Conservation (phyloP, 768 basidiomycete species). For the Chalciporus chontae region DNA sequence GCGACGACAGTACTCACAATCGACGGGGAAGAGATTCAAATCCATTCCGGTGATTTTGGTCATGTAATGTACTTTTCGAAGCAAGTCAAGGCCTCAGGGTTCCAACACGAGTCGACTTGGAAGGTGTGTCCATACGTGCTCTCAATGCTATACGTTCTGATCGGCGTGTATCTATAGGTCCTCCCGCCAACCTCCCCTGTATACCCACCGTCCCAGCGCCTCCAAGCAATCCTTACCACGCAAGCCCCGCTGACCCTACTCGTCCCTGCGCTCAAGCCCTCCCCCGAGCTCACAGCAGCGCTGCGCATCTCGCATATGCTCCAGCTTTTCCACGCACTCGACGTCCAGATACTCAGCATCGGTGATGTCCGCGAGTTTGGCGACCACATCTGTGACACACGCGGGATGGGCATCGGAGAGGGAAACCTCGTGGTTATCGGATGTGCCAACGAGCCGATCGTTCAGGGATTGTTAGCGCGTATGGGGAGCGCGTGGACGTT, state of each 20-base stretch:
- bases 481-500: slow-evolving; percentile 14
- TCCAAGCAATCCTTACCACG: slow-evolving; percentile 64
- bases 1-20: slow-evolving; percentile 4
- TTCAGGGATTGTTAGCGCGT: slow-evolving; percentile 30
- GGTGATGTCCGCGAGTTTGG: slow-evolving; percentile 15
- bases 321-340: slow-evolving; percentile 64
- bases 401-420: slow-evolving; percentile 4
- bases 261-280: slow-evolving; percentile 36
- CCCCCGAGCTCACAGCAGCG: slow-evolving; percentile 50
- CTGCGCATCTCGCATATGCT: slow-evolving; percentile 66
- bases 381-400: slow-evolving; percentile 15
- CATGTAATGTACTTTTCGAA: slow-evolving; percentile 11
- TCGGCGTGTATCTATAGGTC: slow-evolving; percentile 4
- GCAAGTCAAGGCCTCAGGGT: neutral
- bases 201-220: slow-evolving; percentile 34
- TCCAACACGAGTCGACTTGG: slow-evolving; percentile 12
- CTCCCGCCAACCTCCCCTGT: neutral
- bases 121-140: slow-evolving; percentile 16
- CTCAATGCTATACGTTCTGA: neutral
- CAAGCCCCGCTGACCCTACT: slow-evolving; percentile 54
- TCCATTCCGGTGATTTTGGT: neutral
- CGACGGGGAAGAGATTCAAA: slow-evolving; percentile 8
- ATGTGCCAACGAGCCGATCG: slow-evolving; percentile 32
- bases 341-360: slow-evolving; percentile 54
- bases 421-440: slow-evolving; percentile 65